Evolutionary conservation across 305 asterid species (phyloP).

Genomic region (Withania somnifera): DNA sequence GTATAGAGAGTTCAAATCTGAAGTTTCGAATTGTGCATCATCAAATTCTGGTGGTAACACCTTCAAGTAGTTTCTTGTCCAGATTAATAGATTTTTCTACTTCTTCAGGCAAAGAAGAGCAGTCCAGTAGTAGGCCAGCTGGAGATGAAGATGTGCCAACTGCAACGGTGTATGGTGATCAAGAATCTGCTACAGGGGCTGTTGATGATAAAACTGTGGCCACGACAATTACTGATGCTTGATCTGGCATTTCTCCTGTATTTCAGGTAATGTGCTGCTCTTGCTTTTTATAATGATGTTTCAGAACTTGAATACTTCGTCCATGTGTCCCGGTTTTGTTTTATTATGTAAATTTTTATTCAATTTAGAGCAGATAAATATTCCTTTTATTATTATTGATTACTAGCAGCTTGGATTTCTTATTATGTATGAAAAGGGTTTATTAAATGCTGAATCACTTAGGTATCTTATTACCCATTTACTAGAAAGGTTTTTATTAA

Average conservation of each 20-base stretch:
- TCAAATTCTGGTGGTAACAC: not conserved
- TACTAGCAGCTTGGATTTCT: not conserved
- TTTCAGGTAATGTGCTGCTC: not conserved
- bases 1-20: not conserved
- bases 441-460: not conserved
- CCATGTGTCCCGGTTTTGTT: not conserved
- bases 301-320: not conserved
- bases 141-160: slow-evolving; percentile 1
- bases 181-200: not conserved
- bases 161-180: not conserved
- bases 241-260: not conserved
- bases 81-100: not conserved
- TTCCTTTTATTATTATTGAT: not conserved
- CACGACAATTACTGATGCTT: not conserved
- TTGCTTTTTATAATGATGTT: not conserved
- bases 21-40: not conserved
- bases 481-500: not conserved
- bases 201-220: not conserved
- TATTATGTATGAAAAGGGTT: not conserved
- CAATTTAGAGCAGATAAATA: not conserved
- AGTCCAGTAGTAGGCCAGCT: not conserved
- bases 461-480: not conserved
- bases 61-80: not conserved
- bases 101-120: not conserved
- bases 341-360: not conserved